phyloP scores from a whole-genome alignment of 2,329 filamentous ascomycete genomes.

The Immersiporthe knoxdaviesiana region DNA sequence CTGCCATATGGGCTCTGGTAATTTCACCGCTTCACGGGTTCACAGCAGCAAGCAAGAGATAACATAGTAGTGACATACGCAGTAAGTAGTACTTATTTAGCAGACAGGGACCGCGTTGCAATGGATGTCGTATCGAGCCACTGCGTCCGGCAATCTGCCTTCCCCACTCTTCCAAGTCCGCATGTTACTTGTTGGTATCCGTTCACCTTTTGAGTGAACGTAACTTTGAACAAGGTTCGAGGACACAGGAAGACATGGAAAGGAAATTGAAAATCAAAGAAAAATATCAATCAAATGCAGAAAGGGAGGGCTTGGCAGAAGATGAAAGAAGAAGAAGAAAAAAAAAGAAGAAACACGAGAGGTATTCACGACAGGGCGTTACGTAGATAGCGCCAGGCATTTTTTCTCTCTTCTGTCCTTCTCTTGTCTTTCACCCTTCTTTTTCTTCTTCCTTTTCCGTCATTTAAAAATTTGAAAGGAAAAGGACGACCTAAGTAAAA shows the following conservation, averaged over 20 bases:
- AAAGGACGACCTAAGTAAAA: too few species aligned
- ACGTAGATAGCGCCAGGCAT: background rate
- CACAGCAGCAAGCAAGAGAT: background rate
- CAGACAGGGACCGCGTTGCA: background rate
- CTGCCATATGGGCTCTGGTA: slow-evolving; percentile 1
- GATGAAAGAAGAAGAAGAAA: background rate
- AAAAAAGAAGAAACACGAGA: background rate
- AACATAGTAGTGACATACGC: background rate
- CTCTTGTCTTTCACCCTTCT: too few species aligned
- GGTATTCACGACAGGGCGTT: background rate
- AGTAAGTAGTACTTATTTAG: too few species aligned
- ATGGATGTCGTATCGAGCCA: background rate
- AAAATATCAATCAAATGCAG: too few species aligned
- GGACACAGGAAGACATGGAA: background rate
- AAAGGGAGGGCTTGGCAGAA: background rate
- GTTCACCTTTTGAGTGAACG: background rate
- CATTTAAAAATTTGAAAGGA: too few species aligned
- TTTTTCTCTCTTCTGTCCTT: background rate
- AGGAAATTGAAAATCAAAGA: background rate
- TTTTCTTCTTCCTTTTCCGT: too few species aligned
- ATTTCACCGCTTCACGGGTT: slow-evolving; percentile 4
- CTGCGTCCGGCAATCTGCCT: slow-evolving; percentile 3
- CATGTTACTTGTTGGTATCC: background rate
- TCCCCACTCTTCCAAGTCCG: background rate
- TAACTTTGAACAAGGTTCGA: background rate